Evolutionary conservation across 768 basidiomycete genomes (phyloP), one percentile per base, ranked within the genome.

Genomic region (Suillus plorans): DNA sequence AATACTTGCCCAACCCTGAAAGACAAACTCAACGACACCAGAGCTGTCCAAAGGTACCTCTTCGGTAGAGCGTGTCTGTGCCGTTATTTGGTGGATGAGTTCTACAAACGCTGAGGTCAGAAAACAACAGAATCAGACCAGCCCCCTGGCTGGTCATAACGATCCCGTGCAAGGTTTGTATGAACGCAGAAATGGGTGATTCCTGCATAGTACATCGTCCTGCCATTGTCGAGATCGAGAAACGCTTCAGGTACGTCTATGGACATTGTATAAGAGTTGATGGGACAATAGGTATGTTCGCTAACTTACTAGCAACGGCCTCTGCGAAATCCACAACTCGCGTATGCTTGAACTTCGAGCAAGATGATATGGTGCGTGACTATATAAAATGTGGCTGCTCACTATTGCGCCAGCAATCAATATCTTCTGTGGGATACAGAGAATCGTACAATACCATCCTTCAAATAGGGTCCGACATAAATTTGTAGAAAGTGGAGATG

Each of bases 211-310:
- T n/a, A n/a, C 10, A 45, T 66, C 85, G 86, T 44, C 85, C 66
- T 85, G 80, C 12, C 94, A 95, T 71, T 91, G 25, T 95, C 95
- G 0, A 90, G 20, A 44, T 20, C 18, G 2, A 20, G n/a, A 20
- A 44, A 44, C 20, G 20, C 18, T 44, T 18, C 42, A 8, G 9
- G 9, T 4, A 20, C 8, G 18, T 44, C 42, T 44, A 9, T 20
- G 20, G 42, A 20, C 7, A 16, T 42, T 14, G 41, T 5, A 42
- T 42, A 85, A 62, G 81, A 37, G 44, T 16, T 42, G 50, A 5
- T 9, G 4, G 14, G 7, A 16, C 44, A 45, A 6, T 45, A n/a
- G 4, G n/a, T 4, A 45, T 45, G 44, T 10, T 10, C n/a, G 20
- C 9, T 9, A 20, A 45, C 44, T n/a, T 45, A n/a, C 7, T 2